Conservation (phyloP, 345 rosid genomes). For the Gossypium herbaceum region DNA sequence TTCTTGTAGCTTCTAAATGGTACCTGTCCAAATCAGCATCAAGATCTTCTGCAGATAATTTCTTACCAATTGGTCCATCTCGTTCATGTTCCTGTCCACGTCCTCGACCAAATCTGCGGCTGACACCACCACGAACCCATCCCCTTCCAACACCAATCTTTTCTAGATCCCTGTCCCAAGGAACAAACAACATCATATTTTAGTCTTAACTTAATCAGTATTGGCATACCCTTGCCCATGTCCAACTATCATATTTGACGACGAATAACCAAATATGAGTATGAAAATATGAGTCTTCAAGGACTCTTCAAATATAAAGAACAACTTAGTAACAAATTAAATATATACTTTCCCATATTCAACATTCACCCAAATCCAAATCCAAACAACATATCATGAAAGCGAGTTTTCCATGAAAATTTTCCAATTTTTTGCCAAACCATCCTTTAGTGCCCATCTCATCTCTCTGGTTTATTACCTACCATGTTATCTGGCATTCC, state of each 20-base stretch:
- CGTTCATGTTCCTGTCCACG: constrained; percentile 11
- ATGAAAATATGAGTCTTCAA: too few relatives aligned
- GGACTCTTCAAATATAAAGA: not conserved
- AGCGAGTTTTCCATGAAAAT: not conserved
- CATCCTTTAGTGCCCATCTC: not conserved
- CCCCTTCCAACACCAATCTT: constrained; percentile 24
- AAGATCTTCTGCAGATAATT: constrained; percentile 48
- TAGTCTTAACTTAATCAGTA: too few relatives aligned
- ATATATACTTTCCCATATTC: too few relatives aligned
- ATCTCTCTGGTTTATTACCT: not conserved
- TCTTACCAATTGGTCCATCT: constrained; percentile 25
- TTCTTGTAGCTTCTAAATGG: constrained; percentile 35
- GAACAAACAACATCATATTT: not conserved
- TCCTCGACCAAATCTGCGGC: constrained; percentile 12
- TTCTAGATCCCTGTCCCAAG: constrained; percentile 19
- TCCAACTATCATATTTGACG: too few relatives aligned
- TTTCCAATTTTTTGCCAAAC: not conserved
- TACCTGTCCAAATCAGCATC: constrained; percentile 65
- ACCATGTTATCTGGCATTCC: too few relatives aligned
- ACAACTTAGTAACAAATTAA: too few relatives aligned
- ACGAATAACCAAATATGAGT: too few relatives aligned
- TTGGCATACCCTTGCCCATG: too few relatives aligned
- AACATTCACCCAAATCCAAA: too few relatives aligned
- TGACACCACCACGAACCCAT: constrained; percentile 17
- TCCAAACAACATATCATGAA: not conserved